Evolutionary conservation across 108 stramenopile species (phyloP).

Genomic region (Nitzschia sp.): DNA sequence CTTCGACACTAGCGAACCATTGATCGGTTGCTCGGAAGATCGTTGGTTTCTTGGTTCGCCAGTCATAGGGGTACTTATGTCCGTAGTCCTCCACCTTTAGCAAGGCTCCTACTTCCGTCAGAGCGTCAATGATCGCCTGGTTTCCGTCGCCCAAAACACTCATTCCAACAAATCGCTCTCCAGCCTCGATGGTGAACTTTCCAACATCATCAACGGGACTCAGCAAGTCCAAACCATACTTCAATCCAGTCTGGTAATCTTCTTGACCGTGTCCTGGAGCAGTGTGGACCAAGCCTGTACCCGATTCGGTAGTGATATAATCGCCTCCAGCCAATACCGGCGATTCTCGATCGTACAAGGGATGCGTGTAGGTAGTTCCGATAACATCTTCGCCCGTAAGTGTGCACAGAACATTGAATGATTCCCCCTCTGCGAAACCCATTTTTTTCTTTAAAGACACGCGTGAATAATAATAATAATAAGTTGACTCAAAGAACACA

Average conservation of each 20-base stretch:
- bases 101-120: conserved; percentile 77
- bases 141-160: conserved; percentile 91
- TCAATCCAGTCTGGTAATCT: conserved; percentile 92
- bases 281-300: conserved; percentile 98
- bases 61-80: conserved; percentile 99
- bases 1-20: conserved; percentile 98
- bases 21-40: conserved; percentile 98
- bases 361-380: conserved; percentile 82
- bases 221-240: conserved; percentile 78
- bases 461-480: not conserved
- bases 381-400: conserved; percentile 63
- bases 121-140: conserved; percentile 82
- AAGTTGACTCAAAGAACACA: not conserved
- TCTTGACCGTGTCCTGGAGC: conserved; percentile 99
- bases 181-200: conserved; percentile 92
- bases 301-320: conserved; percentile 97
- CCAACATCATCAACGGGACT: conserved; percentile 95
- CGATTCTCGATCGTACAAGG: conserved; percentile 83
- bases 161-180: conserved; percentile 82
- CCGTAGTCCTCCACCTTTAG: conserved; percentile 87
- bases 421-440: conserved; percentile 66
- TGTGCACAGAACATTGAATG: conserved; percentile 57
- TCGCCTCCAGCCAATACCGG: conserved; percentile 92
- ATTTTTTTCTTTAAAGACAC: conserved; percentile 65
- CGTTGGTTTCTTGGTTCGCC: conserved; percentile 99